Evolutionary conservation across 1,139 yeast genomes (phyloP), one percentile per base, ranked within the genome.

Genomic region (Geotrichum histeridarum): DNA sequence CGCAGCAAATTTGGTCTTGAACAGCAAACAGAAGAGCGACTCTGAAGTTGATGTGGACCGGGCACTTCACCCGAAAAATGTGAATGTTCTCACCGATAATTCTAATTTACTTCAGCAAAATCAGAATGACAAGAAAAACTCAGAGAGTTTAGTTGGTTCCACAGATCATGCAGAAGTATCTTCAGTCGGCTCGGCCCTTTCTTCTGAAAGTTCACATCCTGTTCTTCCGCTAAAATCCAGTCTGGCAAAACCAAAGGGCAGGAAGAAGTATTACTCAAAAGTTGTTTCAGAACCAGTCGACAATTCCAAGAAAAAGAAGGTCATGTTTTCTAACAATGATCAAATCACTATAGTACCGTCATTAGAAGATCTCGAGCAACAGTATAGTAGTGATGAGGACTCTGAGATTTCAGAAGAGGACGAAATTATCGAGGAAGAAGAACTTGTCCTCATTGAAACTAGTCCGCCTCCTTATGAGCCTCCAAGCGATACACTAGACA

Each of bases 161-260:
- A 7, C 30, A 5, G 18, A 18, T 7, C 27, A 17, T 18, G 18
- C 43, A 41, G 27, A 18, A 41, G 30, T 11, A 27, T 14, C 43
- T 14, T 8, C 32, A 14, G 30, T 7, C 18, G 14, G 27, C 2
- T 41, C 43, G 8, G 14, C 43, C 14, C 30, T 11, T 9, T 27
- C 30, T 8, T 30, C 6, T 15, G 27, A 22, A 12, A 12, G 15
- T 9, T 47, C 51, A 3, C 42, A 48, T 1, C 30, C 22, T 12
- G 15, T 8, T 14, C 53, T 32, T 8, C 61, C 61, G n/a, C 56
- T 58, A 14, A 60, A 60, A 48, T 60, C 62, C 11, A 57, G 60
- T 48, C 50, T 59, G 33, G 61, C 55, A 12, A 53, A 53, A 42
- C 53, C 59, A 8, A 52, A 48, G 39, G 27, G 18, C 35, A 33